Evolutionary conservation across 768 basidiomycete species (phyloP).

Genomic region (Leccinum arenicola): DNA sequence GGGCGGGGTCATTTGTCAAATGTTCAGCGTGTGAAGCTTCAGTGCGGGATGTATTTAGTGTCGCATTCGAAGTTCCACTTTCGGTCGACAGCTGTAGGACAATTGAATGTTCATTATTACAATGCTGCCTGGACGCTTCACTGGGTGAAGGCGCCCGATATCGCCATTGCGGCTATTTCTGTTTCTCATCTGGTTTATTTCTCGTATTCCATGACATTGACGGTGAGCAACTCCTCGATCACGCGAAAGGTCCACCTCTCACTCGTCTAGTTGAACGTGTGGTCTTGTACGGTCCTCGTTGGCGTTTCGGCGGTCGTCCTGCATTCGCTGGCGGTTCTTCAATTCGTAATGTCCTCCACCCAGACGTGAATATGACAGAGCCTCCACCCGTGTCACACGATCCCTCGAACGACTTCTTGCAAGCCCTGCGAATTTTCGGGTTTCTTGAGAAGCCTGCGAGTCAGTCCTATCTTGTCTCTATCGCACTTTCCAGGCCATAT

Average conservation of each 20-base stretch:
- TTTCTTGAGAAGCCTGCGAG: slow-evolving; percentile 87
- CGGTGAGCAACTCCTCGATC: slow-evolving; percentile 44
- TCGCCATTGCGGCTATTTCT: slow-evolving; percentile 81
- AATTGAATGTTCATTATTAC: background rate
- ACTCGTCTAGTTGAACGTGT: slow-evolving; percentile 73
- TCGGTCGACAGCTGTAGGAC: background rate
- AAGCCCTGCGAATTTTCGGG: slow-evolving; percentile 97
- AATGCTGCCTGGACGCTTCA: slow-evolving; percentile 50
- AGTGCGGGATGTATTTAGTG: too few species aligned
- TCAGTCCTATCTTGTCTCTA: slow-evolving; percentile 34
- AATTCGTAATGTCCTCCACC: slow-evolving; percentile 86
- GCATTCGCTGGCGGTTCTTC: slow-evolving; percentile 52
- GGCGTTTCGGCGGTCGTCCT: slow-evolving; percentile 59
- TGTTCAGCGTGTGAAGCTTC: too few species aligned
- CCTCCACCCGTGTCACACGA: slow-evolving; percentile 84
- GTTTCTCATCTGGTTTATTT: slow-evolving; percentile 79
- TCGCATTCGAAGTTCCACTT: background rate
- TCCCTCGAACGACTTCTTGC: slow-evolving; percentile 94
- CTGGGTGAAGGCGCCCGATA: slow-evolving; percentile 64
- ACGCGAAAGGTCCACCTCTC: background rate
- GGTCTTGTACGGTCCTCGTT: slow-evolving; percentile 82
- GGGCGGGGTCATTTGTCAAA: too few species aligned
- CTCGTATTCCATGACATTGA: slow-evolving; percentile 87
- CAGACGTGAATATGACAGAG: slow-evolving; percentile 80
- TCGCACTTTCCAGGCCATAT: background rate